Percentiles rank a stretch among this genome's conserved stretches.
phyloP scores from a whole-genome alignment of 148 eudicot genomes.

The Rhododendron ovatum region DNA sequence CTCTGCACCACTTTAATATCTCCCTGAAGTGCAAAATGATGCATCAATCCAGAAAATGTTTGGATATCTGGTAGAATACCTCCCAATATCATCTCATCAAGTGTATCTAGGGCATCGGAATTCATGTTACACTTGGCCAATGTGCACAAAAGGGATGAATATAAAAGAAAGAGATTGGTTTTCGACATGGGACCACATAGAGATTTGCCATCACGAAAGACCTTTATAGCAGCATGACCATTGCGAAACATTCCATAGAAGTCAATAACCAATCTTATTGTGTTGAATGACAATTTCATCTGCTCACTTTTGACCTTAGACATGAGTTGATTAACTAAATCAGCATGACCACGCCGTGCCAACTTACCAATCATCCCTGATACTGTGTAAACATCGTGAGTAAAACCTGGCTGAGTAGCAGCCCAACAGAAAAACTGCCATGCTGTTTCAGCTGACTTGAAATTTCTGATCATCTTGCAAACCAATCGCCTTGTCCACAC shows the following conservation, averaged over 20 bases:
- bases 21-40: constrained; percentile 66
- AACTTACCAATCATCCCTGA: constrained; percentile 59
- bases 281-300: constrained; percentile 52
- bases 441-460: constrained; percentile 69
- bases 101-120: constrained; percentile 35
- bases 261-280: constrained; percentile 58
- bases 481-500: constrained; percentile 87
- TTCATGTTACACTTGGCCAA: constrained; percentile 73
- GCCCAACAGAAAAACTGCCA: constrained; percentile 86
- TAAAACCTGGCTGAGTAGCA: constrained; percentile 62
- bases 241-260: constrained; percentile 56
- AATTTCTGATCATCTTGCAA: constrained; percentile 71
- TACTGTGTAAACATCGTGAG: constrained; percentile 72
- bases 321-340: constrained; percentile 55
- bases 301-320: constrained; percentile 45
- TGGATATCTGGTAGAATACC: constrained; percentile 70
- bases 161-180: constrained; percentile 41
- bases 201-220: constrained; percentile 43
- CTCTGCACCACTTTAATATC: constrained; percentile 72
- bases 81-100: constrained; percentile 62
- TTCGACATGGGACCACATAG: constrained; percentile 49
- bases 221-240: constrained; percentile 63
- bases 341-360: constrained; percentile 47
- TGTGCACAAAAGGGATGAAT: constrained; percentile 71
- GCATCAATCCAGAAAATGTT: constrained; percentile 81